Evolutionary conservation across 192 early-diverging fungal genomes (phyloP).

Genomic region (Coemansia sp.): DNA sequence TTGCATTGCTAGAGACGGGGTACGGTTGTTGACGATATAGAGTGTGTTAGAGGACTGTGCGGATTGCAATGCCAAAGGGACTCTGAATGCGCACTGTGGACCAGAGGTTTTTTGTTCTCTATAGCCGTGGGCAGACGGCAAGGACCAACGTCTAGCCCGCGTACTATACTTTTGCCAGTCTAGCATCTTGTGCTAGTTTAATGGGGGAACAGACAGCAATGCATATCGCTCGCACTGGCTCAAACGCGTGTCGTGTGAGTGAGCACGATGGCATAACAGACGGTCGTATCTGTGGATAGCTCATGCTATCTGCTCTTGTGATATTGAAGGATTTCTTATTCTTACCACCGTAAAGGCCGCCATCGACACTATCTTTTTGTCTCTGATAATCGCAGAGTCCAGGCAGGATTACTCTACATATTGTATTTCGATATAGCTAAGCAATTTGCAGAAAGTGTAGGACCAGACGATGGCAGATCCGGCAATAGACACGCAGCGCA

Average conservation of each 20-base stretch:
- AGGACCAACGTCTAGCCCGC: neutral
- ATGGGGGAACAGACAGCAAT: neutral
- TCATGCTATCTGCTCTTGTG: neutral
- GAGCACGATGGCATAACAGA: conserved; percentile 1
- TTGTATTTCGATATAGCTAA: neutral
- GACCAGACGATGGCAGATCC: neutral
- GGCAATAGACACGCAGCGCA: conserved; percentile 16
- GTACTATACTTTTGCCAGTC: neutral
- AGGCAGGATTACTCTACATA: too few relatives aligned
- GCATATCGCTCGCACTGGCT: neutral
- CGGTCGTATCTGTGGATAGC: neutral
- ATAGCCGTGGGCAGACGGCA: neutral
- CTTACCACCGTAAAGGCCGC: conserved; percentile 33
- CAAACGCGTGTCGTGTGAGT: neutral
- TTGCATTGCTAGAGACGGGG: neutral
- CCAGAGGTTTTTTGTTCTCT: neutral
- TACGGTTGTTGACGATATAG: neutral
- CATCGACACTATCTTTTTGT: conserved; percentile 9
- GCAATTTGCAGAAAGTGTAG: neutral
- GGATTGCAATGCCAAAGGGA: too few relatives aligned
- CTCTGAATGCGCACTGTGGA: too few relatives aligned
- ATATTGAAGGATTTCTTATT: conserved; percentile 1
- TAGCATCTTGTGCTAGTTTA: neutral
- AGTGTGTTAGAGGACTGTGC: too few relatives aligned
- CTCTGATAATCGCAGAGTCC: too few relatives aligned